phyloP scores from a whole-genome alignment of 2,329 filamentous ascomycete species.

The Basipetospora chlamydospora region DNA sequence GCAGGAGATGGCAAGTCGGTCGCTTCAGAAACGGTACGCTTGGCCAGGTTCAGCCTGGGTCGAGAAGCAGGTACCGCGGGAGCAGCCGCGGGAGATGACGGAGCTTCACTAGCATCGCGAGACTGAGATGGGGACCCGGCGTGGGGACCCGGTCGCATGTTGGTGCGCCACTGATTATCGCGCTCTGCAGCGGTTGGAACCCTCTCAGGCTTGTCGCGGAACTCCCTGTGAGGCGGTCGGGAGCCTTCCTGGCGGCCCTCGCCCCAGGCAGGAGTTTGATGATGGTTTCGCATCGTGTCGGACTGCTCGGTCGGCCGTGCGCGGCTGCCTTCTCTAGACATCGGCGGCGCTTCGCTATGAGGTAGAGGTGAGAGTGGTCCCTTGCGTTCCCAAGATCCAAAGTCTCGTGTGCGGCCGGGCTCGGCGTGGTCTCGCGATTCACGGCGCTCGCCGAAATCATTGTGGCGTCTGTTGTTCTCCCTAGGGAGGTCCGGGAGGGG shows the following conservation, averaged over 20 bases:
- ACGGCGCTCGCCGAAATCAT: conserved; percentile 45
- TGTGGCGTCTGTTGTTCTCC: conserved; percentile 21
- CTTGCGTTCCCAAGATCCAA: conserved; percentile 87
- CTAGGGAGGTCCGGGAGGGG: conserved; percentile 61
- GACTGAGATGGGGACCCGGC: conserved; percentile 49
- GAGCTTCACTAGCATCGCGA: conserved; percentile 60
- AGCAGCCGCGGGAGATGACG: conserved; percentile 51
- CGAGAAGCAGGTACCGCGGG: conserved; percentile 43
- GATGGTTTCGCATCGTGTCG: conserved; percentile 43
- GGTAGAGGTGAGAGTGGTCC: conserved; percentile 69
- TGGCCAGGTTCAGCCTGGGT: conserved; percentile 75
- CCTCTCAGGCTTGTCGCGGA: conserved; percentile 48
- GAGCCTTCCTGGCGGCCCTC: conserved; percentile 63
- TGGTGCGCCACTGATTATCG: conserved; percentile 83
- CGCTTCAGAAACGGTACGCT: conserved; percentile 76
- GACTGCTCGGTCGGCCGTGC: conserved; percentile 40
- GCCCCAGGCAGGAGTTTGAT: conserved; percentile 65
- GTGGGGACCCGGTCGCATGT: conserved; percentile 71
- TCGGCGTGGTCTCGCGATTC: conserved; percentile 49
- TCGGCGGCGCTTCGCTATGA: conserved; percentile 31
- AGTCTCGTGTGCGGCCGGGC: conserved; percentile 70
- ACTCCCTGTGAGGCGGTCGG: conserved; percentile 63
- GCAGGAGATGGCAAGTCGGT: no score
- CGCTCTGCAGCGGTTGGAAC: conserved; percentile 76
- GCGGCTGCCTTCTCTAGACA: conserved; percentile 40